These are phyloP conservation scores for Xylaria venustula DNA, from an alignment of 495 filamentous ascomycete genomes.

Conservation along the genomic window DNA sequence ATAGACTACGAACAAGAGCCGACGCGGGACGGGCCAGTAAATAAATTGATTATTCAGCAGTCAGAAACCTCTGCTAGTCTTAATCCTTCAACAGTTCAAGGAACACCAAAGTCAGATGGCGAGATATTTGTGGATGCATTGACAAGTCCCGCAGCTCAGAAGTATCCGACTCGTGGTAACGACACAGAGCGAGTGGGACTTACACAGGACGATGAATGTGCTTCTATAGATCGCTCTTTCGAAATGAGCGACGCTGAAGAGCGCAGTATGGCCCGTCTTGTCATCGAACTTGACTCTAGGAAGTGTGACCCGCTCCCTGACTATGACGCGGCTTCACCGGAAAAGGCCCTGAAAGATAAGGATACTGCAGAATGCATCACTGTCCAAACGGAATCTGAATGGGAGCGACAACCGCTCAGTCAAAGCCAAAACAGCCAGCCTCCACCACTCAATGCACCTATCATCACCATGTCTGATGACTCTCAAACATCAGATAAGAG, in stretches of 20 bases:
- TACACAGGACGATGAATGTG: background rate
- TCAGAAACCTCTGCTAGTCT: conserved; percentile 5
- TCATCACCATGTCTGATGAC: conserved; percentile 9
- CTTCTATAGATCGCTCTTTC: conserved; percentile 33
- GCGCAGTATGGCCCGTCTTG: conserved; percentile 42
- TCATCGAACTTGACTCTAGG: conserved; percentile 43
- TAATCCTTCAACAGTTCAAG: conserved; percentile 13
- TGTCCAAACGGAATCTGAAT: conserved; percentile 14
- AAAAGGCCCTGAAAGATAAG: conserved; percentile 14
- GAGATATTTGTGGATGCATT: conserved; percentile 49
- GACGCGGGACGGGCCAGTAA: background rate
- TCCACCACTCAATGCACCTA: conserved; percentile 1
- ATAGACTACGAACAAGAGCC: background rate
- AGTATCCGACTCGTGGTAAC: conserved; percentile 9
- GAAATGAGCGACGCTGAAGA: conserved; percentile 46
- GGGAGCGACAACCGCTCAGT: conserved; percentile 1
- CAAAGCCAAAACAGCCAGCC: conserved; percentile 8
- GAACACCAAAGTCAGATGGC: conserved; percentile 36
- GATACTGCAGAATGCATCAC: conserved; percentile 19
- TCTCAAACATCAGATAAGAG: conserved; percentile 20
- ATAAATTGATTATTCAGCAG: conserved; percentile 9
- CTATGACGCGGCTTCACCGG: conserved; percentile 19
- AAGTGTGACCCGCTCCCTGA: conserved; percentile 23
- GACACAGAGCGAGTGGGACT: background rate
- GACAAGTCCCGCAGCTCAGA: conserved; percentile 30